Conservation (phyloP, 169 alveolate species). For the Theileria sp. region DNA sequence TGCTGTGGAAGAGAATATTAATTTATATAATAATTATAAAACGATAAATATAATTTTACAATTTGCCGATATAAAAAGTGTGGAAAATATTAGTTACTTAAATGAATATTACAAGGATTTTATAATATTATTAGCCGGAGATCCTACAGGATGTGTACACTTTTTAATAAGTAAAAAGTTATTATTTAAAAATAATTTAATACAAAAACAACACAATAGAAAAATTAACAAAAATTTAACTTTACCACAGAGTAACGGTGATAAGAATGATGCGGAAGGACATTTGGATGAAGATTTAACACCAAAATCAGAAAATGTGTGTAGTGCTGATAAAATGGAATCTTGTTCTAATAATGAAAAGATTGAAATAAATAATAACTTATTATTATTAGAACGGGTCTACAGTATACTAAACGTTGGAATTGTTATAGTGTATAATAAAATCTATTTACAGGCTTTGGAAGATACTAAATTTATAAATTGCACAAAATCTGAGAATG, state of each 20-base stretch:
- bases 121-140: constrained; percentile 44
- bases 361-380: not conserved
- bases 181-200: no score
- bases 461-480: constrained; percentile 38
- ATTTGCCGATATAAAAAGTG: constrained; percentile 6
- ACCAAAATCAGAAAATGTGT: not conserved
- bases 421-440: constrained; percentile 17
- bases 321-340: not conserved
- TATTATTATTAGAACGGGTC: constrained; percentile 25
- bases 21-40: not conserved
- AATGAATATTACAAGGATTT: not conserved
- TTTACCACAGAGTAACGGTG: no score
- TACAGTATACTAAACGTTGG: constrained; percentile 25
- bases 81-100: not conserved
- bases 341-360: not conserved
- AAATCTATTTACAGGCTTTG: constrained; percentile 16
- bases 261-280: not conserved
- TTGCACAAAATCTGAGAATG: not conserved
- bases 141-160: constrained; percentile 52
- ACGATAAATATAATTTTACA: constrained; percentile 18
- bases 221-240: not conserved
- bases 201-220: not conserved
- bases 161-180: not conserved
- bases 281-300: not conserved
- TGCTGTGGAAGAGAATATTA: not conserved